Evolutionary conservation across 1,284 basidiomycete genomes (phyloP).

Genomic region (Ustilago curta): DNA sequence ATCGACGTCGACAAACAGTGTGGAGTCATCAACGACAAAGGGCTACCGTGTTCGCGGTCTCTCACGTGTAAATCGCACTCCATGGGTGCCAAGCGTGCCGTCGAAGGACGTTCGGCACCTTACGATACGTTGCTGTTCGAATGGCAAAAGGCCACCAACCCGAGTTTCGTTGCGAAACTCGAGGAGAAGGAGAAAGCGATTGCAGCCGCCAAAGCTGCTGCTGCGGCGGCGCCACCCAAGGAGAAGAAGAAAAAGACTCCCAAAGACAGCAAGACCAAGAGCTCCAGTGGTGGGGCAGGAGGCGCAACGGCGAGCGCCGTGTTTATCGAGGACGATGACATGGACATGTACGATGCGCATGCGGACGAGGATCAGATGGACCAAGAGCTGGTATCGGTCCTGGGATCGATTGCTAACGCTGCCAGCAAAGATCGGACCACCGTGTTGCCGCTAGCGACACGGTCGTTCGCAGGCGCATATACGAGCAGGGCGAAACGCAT

Average conservation of each 20-base stretch:
- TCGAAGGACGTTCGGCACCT: constrained; percentile 83
- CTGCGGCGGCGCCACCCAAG: constrained; percentile 49
- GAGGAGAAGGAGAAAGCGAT: constrained; percentile 74
- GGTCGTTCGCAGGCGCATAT: constrained; percentile 56
- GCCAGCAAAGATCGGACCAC: constrained; percentile 54
- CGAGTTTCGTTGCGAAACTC: constrained; percentile 88
- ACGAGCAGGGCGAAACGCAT: constrained; percentile 58
- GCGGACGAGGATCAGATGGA: constrained; percentile 64
- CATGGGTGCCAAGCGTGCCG: constrained; percentile 94
- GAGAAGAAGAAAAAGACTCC: constrained; percentile 62
- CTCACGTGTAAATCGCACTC: constrained; percentile 98
- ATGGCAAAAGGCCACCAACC: constrained; percentile 92
- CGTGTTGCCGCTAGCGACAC: constrained; percentile 57
- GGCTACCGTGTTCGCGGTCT: constrained; percentile 91
- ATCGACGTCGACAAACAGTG: constrained; percentile 89
- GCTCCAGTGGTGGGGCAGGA: constrained; percentile 10
- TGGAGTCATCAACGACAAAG: constrained; percentile 97
- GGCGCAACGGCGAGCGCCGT: constrained; percentile 3
- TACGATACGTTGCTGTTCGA: constrained; percentile 86
- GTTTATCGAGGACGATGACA: constrained; percentile 54
- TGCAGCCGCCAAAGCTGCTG: constrained; percentile 58
- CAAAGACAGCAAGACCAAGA: constrained; percentile 37
- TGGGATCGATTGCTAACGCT: constrained; percentile 54
- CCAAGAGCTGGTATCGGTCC: constrained; percentile 44
- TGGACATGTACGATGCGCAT: constrained; percentile 59